These are phyloP conservation scores for Collybia sordida DNA, from an alignment of 768 basidiomycete genomes.

Conservation along the genomic window DNA sequence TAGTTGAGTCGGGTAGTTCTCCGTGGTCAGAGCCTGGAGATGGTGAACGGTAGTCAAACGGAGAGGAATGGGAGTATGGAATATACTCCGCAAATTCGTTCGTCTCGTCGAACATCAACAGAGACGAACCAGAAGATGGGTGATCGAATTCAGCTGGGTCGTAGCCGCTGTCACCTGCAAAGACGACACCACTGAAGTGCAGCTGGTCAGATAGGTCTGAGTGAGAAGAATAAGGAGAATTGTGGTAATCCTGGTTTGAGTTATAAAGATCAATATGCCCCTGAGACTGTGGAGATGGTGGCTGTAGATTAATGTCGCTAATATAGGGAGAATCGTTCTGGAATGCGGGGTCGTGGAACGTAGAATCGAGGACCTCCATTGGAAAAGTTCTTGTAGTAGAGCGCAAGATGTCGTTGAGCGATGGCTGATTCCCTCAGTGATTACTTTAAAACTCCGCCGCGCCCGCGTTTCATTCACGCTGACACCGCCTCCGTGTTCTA, in stretches of 20 bases:
- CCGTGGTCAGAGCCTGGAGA: conserved; percentile 47
- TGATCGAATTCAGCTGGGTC: conserved; percentile 74
- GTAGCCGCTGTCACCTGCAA: conserved; percentile 54
- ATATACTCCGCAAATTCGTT: conserved; percentile 34
- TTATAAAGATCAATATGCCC: background rate
- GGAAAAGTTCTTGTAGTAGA: too few relatives aligned
- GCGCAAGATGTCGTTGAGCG: too few relatives aligned
- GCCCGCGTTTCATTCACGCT: too few relatives aligned
- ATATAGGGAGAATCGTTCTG: background rate
- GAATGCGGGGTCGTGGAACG: too few relatives aligned
- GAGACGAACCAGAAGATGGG: conserved; percentile 41
- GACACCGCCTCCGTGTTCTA: too few relatives aligned
- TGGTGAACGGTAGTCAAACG: conserved; percentile 58
- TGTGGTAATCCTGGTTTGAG: background rate
- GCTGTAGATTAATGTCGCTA: background rate
- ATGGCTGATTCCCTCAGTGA: too few relatives aligned
- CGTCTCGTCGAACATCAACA: conserved; percentile 54
- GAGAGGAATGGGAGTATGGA: background rate
- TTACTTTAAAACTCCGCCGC: too few relatives aligned
- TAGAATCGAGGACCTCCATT: too few relatives aligned
- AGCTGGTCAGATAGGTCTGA: background rate
- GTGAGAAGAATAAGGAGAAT: background rate
- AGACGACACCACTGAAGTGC: conserved; percentile 29
- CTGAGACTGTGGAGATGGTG: background rate
- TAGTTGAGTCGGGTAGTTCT: conserved; percentile 32